Base-by-base conservation (phyloP, 2,329 filamentous ascomycete species). In the Cryphonectria parasitica region DNA sequence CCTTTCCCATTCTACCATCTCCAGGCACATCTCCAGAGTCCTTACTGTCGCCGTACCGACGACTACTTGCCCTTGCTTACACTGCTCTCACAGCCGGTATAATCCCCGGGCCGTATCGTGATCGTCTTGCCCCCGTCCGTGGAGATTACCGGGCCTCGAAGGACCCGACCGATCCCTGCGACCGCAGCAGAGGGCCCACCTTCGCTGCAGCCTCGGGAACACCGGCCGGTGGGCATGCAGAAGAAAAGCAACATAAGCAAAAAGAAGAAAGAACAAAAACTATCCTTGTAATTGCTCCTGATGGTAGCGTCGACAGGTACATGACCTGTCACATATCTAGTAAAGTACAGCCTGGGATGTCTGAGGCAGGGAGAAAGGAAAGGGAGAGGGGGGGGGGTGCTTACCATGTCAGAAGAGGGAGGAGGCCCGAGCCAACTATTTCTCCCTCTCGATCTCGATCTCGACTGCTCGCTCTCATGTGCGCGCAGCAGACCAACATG, bases 71-170 rank as follows among this genome's bases (percentile, higher is more conserved):
- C 7, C 43, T 49, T 49, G 19, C 43, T 49, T 49, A 49, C 45
- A n/a, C 3, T n/a, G 22, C 45, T 49, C 22, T 28, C n/a, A 25
- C 15, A 28, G 52, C 52, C 49, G 19, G 45, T 49, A 36, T 31
- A 36, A 5, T 34, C 36, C 34, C 64, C 64, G 65, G 56, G 25
- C 39, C 54, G 41, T 41, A 25, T 52, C 39, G 31, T 68, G 58
- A 34, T 68, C 58, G 58, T 68, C 54, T 56, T 39, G 45, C 22
- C 45, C 45, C 68, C 54, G 45, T 43, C 43, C 68, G 63, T 69
- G 68, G 68, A 69, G 63, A 69, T 69, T 66, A 56, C 68, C 68
- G 68, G 68, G 25, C 41, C 63, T 66, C 43, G 6, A 54, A 66
- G 56, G 54, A 58, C 63, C 25, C 41, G 67, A 54, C 41, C 54